phyloP scores from a whole-genome alignment of 2,329 filamentous ascomycete genomes.

The Aspergillus nomiae region DNA sequence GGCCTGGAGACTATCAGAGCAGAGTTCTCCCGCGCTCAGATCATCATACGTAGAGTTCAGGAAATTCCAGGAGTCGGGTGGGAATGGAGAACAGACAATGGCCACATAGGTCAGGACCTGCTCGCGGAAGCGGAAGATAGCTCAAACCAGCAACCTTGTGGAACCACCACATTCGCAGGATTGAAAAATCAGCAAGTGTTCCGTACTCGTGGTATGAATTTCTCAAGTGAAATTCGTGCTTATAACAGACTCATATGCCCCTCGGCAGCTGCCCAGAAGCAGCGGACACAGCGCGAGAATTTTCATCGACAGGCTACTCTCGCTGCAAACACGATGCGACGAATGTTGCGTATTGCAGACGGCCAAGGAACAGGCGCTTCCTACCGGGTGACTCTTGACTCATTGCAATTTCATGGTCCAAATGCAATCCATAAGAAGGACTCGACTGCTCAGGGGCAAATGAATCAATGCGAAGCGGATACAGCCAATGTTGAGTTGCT shows the following conservation, averaged over 20 bases:
- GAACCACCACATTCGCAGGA: background rate
- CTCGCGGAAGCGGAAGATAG: background rate
- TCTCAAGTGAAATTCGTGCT: background rate
- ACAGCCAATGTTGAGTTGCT: background rate
- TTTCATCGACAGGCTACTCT: background rate
- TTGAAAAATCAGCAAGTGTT: background rate
- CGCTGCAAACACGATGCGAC: background rate
- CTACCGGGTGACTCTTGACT: background rate
- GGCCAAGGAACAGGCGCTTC: background rate
- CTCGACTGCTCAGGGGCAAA: background rate
- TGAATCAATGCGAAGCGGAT: background rate
- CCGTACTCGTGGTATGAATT: background rate
- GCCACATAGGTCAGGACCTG: background rate
- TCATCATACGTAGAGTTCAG: background rate
- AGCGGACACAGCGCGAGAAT: background rate
- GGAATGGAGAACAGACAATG: background rate
- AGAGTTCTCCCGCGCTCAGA: constrained; percentile 1
- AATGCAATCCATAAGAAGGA: background rate
- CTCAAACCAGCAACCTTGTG: background rate
- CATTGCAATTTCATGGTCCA: background rate
- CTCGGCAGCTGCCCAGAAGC: background rate
- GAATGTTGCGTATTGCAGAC: background rate
- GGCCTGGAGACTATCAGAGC: background rate
- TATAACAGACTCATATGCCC: background rate
- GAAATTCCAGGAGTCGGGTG: background rate